Evolutionary conservation across 2,329 filamentous ascomycete genomes (phyloP), one percentile per base, ranked within the genome.

Genomic region (Stemphylium beticola): DNA sequence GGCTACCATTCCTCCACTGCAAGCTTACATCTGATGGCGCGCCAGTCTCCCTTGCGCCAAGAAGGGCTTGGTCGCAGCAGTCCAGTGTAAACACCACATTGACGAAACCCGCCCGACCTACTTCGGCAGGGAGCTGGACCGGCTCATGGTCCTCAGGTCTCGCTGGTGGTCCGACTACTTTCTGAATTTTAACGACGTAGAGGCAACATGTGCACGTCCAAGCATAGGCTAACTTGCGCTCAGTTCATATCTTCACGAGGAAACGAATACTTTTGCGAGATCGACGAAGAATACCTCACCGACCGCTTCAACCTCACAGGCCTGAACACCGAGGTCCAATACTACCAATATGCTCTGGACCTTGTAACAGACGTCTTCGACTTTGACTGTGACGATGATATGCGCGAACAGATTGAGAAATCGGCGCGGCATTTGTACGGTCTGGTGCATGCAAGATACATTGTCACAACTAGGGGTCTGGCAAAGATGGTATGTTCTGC

Each of bases 221-320:
- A 10, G 20, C n/a, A 47, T 20, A 39, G 11, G 43, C 63, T 68
- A 31, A 68, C 49, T 26, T 15, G 14, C 9, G 4, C 15, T 4
- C 55, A 99, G 95, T 99, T 99, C 77, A 97, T 98, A 69, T 97
- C 93, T 4, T 96, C 93, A 5, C 87, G 95, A 51, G 95, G 95
- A 63, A 98, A 99, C 78, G 95, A 99, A 76, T 99, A 99, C 79
- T 99, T 98, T 72, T 99, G 95, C 85, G 95, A 99, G 75, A 98
- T 99, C 70, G 95, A 99, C 77, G 95, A 99, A 76, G 95, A 99
- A 71, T 99, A 99, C 77, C 84, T 99, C 41, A 98, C 93, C 46
- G 95, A 99, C 76, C 88, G 95, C 45, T 99, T 99, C 85, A 99
- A 99, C 79, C 82, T 99, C 58, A 99, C 95, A 0, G 95, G 95